phyloP scores from a whole-genome alignment of 306 rosid genomes.

The Acacia melanoxylon region DNA sequence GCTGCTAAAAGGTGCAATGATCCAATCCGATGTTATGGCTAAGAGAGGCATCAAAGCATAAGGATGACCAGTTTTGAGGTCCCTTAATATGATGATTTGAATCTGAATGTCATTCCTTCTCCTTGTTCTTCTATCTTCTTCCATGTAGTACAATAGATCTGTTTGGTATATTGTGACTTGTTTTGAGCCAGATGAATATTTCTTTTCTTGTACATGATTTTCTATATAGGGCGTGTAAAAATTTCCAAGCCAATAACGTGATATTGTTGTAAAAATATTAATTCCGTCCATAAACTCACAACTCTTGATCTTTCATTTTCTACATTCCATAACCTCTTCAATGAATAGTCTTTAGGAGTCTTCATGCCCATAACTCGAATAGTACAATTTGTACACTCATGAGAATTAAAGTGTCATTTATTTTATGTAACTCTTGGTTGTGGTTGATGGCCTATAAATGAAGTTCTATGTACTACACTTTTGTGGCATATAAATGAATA shows the following conservation, averaged over 20 bases:
- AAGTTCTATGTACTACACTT: too few relatives aligned
- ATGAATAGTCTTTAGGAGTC: too few relatives aligned
- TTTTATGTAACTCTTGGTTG: too few relatives aligned
- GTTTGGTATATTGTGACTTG: background rate
- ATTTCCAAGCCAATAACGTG: background rate
- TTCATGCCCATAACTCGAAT: too few relatives aligned
- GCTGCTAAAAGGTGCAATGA: conserved; percentile 80
- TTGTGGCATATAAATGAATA: too few relatives aligned
- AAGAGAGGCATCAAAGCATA: background rate
- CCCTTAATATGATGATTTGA: background rate
- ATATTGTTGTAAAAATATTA: too few relatives aligned
- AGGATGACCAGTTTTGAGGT: background rate
- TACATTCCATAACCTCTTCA: too few relatives aligned
- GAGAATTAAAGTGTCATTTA: too few relatives aligned
- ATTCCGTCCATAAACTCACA: too few relatives aligned
- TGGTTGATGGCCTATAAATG: too few relatives aligned
- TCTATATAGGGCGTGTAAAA: background rate
- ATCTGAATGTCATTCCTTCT: background rate
- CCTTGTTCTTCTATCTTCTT: background rate
- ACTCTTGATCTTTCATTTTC: too few relatives aligned
- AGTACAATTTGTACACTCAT: too few relatives aligned
- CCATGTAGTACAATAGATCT: background rate
- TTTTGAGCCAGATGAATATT: background rate
- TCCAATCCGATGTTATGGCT: conserved; percentile 94
- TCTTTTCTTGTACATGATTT: background rate